Evolutionary conservation across 1,284 basidiomycete genomes (phyloP), one percentile per base, ranked within the genome.

Genomic region (Ustilago trichophora): DNA sequence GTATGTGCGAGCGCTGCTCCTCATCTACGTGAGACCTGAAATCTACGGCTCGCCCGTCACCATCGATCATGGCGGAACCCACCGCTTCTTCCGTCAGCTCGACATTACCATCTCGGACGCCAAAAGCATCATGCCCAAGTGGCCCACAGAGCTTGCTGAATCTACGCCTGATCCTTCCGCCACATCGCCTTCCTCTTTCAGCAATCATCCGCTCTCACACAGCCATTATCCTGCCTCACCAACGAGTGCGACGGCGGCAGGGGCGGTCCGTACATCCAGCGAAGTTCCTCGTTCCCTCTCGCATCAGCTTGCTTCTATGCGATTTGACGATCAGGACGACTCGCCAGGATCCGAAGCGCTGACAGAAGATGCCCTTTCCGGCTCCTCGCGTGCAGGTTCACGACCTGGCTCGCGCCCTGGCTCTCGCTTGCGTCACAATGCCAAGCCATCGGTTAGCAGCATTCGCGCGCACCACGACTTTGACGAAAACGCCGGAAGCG

Each of bases 51-150:
- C 68, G 3, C 35, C 53, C 6, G 47, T 47, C 19, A 52, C 59
- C 7, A 21, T 54, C 16, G 38, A 46, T 18, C 12, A 22, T 8
- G 65, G 64, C 40, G 69, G 65, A 6, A 68, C 74, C 3, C 72
- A 77, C 50, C 62, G 75, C 31, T 50, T 58, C 45, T 68, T 62
- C 29, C 53, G 75, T 12, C 68, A 71, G 31, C 49, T 77, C 34
- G 74, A 77, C 25, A 41, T 77, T 33, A 72, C 65, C 48, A 66
- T 76, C 38, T 66, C 58, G 34, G 72, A 72, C 33, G 70, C 66
- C 27, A 65, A 64, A 19, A 65, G 49, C 49, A 69, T 69, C 45
- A 69, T 64, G 60, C 66, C 60, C 31, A 52, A 37, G 36, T 64
- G 55, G 60, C 66, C 66, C 7, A 19, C 45, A 29, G 59, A 64